Percentiles rank a stretch among this genome's conserved stretches.
These are phyloP conservation scores for Rutstroemia sydowiana DNA, from an alignment of 2,329 filamentous ascomycete genomes.

Conservation along the genomic window DNA sequence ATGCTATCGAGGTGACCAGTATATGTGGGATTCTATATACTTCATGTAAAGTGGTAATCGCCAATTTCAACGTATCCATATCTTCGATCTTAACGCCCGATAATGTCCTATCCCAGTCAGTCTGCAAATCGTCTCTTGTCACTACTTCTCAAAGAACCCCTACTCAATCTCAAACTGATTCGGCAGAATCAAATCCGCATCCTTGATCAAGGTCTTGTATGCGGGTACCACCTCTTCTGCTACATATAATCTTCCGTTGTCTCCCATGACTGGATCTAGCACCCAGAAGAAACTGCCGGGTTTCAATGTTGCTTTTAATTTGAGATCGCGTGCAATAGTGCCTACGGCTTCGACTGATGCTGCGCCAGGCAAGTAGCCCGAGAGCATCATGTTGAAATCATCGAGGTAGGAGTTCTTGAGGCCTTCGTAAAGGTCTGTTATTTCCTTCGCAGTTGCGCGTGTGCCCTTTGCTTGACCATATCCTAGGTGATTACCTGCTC, in stretches of 20 bases:
- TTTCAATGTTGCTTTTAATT: slow-evolving; percentile 50
- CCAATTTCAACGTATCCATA: slow-evolving; percentile 61
- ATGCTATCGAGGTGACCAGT: slow-evolving; percentile 78
- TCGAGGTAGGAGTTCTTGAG: slow-evolving; percentile 77
- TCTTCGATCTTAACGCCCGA: slow-evolving; percentile 79
- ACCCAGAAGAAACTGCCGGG: slow-evolving; percentile 92
- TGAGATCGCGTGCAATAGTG: slow-evolving; percentile 73
- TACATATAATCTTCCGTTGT: slow-evolving; percentile 88
- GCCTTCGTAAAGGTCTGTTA: slow-evolving; percentile 76
- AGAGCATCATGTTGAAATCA: slow-evolving; percentile 89
- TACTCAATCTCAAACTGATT: slow-evolving; percentile 98
- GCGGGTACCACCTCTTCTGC: slow-evolving; percentile 85
- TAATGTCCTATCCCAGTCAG: slow-evolving; percentile 52
- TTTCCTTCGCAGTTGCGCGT: slow-evolving; percentile 72
- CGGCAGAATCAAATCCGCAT: slow-evolving; percentile 86
- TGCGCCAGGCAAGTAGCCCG: slow-evolving; percentile 87
- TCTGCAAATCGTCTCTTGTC: not conserved
- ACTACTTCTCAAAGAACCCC: slow-evolving; percentile 29
- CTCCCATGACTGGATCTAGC: slow-evolving; percentile 96
- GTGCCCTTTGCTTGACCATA: slow-evolving; percentile 86
- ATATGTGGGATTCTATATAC: slow-evolving; percentile 76
- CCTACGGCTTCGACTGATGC: slow-evolving; percentile 79
- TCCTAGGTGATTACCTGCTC: slow-evolving; percentile 83
- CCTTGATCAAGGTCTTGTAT: slow-evolving; percentile 70
- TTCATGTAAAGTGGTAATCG: slow-evolving; percentile 70